phyloP scores from a whole-genome alignment of 345 rosid species.

The Heritiera fomes region DNA sequence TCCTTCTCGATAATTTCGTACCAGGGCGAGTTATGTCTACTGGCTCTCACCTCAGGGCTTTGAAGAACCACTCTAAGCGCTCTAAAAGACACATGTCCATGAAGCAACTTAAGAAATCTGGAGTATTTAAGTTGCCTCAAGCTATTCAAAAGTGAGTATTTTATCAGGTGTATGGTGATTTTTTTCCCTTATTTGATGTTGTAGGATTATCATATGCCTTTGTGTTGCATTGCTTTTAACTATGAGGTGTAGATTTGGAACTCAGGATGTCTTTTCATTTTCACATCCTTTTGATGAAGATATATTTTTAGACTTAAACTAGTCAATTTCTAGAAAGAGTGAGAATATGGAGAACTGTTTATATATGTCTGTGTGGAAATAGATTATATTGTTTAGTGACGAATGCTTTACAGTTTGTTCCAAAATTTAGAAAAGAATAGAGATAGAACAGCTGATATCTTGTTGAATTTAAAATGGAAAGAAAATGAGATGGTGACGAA shows the following conservation, averaged over 20 bases:
- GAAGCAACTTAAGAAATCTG: conserved; percentile 71
- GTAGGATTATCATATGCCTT: not conserved
- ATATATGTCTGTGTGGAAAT: not conserved
- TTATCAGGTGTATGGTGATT: not conserved
- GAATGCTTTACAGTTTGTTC: not conserved
- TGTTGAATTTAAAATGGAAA: conserved; percentile 4
- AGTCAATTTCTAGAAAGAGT: conserved; percentile 11
- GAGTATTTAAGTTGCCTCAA: conserved; percentile 53
- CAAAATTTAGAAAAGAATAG: not conserved
- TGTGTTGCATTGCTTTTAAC: not conserved
- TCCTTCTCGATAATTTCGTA: conserved; percentile 81
- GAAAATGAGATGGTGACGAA: not conserved
- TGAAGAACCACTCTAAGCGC: conserved; percentile 64
- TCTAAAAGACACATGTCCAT: conserved; percentile 76
- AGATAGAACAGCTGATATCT: not conserved
- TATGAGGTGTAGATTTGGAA: not conserved
- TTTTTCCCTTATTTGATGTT: not conserved
- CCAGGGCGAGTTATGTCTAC: conserved; percentile 46
- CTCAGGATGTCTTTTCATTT: not conserved
- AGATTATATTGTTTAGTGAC: not conserved
- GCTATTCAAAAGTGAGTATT: conserved; percentile 58
- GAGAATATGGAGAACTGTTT: not conserved
- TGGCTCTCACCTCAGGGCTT: conserved; percentile 42
- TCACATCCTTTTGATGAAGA: not conserved
- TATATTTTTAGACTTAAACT: not conserved